Conservation (phyloP, 202 grass and related monocot species). For the Setaria viridis region DNA sequence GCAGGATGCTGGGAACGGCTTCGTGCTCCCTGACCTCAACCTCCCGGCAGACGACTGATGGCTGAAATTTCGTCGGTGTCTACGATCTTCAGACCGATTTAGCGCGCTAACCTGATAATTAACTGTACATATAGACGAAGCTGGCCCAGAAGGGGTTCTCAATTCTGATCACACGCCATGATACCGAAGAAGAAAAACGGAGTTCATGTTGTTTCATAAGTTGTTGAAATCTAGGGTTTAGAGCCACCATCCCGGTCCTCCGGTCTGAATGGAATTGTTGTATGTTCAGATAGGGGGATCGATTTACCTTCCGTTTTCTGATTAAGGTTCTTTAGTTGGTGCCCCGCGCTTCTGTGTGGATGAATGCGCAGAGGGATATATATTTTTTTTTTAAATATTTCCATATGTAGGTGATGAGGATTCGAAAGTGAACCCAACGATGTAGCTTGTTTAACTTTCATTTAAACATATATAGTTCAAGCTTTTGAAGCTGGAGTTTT, state of each 20-base stretch:
- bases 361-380: constrained; percentile 21
- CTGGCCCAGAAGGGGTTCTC: background rate
- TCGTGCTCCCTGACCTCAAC: constrained; percentile 61
- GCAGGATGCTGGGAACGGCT: constrained; percentile 1
- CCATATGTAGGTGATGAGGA: background rate
- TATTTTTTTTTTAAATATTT: background rate
- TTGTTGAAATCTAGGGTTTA: constrained; percentile 35
- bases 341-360: constrained; percentile 10
- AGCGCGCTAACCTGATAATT: constrained; percentile 48
- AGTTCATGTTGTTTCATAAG: constrained; percentile 14
- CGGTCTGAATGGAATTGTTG: background rate
- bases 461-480: constrained; percentile 11
- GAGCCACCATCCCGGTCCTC: background rate
- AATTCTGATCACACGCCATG: background rate
- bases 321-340: constrained; percentile 34
- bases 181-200: background rate
- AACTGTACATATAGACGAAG: constrained; percentile 50
- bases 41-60: constrained; percentile 31
- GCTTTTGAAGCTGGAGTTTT: background rate
- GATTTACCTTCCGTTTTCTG: constrained; percentile 21
- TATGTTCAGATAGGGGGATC: constrained; percentile 19
- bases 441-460: constrained; percentile 18
- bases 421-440: constrained; percentile 13
- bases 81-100: constrained; percentile 7
- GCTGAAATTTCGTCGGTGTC: background rate